Evolutionary conservation across 78 protist genomes (phyloP), one percentile per base, ranked within the genome.

Genomic region (Diacronema lutheri): DNA sequence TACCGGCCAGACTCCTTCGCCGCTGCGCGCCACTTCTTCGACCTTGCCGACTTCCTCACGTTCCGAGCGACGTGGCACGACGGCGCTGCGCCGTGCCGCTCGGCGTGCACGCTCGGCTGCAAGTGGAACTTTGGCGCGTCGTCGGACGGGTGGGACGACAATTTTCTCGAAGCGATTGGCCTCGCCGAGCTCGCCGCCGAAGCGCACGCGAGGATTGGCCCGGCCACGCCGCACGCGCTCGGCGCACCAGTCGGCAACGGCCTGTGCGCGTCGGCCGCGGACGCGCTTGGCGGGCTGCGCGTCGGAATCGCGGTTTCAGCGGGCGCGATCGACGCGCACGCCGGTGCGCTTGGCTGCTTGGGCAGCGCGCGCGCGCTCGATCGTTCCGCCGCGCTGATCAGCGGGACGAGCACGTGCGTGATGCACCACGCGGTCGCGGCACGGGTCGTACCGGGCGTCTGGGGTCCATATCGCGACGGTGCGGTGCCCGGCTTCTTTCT

Each of bases 301-400:
- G 35, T 37, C 3, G 68, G 68, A 33, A 38, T 57, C 5, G 35
- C 68, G 23, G 33, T 89, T 35, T 68, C 77, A 38, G 77, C 55
- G 21, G 81, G 86, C 31, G 5, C 64, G 40, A 89, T 89, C 26
- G 92, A 89, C 55, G 92, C 92, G 50, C 92, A 89, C 74, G 89
- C 92, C 23, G 92, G 92, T 10, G 89, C 89, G 6, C 11, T 89
- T 33, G 90, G 88, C 41, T 25, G 46, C 57, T 33, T 84, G 29
- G 88, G 81, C 25, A 68, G 77, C 13, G 20, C 13, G 46, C 25
- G 19, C 37, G 16, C 77, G 33, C 38, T 40, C 26, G 85, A 12
- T 0, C 29, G 25, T 31, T 20, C n/a, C 6, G 4, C 84, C 9
- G 86, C 84, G 13, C 40, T 88, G 13, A 84, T 88, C 38, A 1